Conservation (phyloP, 75 land plant genomes). For the Sequoiadendron giganteum region DNA sequence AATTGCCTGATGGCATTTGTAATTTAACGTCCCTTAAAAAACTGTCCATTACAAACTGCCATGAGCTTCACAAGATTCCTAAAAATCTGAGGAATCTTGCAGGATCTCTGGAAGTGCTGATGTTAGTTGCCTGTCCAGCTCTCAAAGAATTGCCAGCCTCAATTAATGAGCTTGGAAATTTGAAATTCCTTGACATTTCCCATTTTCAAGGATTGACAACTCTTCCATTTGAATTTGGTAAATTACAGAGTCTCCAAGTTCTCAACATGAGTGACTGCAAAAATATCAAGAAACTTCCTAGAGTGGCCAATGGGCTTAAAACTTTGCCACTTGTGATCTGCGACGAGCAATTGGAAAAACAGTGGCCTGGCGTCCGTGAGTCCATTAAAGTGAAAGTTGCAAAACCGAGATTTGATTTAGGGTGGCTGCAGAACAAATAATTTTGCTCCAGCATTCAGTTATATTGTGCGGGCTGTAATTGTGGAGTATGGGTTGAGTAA, state of each 20-base stretch:
- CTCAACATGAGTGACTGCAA: slow-evolving; percentile 64
- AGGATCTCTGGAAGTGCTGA: slow-evolving; percentile 27
- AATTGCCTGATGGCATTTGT: slow-evolving; percentile 33
- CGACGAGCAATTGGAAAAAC: slow-evolving; percentile 36
- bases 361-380: neutral
- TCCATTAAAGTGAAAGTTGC: slow-evolving; percentile 33
- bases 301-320: slow-evolving; percentile 14
- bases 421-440: slow-evolving; percentile 39
- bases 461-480: neutral
- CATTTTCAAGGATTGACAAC: slow-evolving; percentile 31
- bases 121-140: slow-evolving; percentile 39
- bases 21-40: slow-evolving; percentile 25
- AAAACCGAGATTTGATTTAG: slow-evolving; percentile 28
- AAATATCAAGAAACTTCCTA: slow-evolving; percentile 34
- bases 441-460: neutral
- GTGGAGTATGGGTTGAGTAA: no score
- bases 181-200: slow-evolving; percentile 54
- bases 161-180: slow-evolving; percentile 23
- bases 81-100: slow-evolving; percentile 27
- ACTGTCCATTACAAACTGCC: slow-evolving; percentile 52
- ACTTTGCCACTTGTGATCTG: slow-evolving; percentile 43
- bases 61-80: slow-evolving; percentile 37
- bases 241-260: slow-evolving; percentile 30
- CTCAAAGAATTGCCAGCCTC: slow-evolving; percentile 39
- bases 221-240: slow-evolving; percentile 41